Evolutionary conservation across 768 basidiomycete genomes (phyloP), one percentile per base, ranked within the genome.

Genomic region (Termitomyces sp.): DNA sequence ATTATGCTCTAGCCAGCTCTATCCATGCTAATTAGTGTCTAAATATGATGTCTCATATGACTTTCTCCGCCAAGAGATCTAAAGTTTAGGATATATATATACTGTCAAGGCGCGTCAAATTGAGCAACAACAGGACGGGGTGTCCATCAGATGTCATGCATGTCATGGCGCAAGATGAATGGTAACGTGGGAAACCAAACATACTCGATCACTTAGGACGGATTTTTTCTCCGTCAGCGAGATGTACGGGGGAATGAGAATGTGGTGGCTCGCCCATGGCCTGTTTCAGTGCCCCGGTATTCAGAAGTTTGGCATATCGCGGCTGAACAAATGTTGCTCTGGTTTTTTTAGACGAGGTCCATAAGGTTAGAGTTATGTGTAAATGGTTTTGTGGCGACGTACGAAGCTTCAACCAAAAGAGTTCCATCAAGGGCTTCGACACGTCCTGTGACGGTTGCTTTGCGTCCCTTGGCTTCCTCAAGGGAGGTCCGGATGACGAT

Each of bases 261-360:
- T 72, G 64, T 7, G 73, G 70, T 41, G 83, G 82, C 54, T 82
- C 80, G 7, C 93, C 92, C 73, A 94, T 80, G 1, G 83, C 80
- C 61, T 87, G 81, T 56, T 78, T 80, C 1, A 93, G 70, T 3
- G 80, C 77, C 1, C 73, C 74, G 39, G 81, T 80, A 63, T 85
- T 84, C 30, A 97, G 77, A 52, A 94, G 76, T 58, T 87, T 84
- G 2, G 95, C 90, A 66, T 95, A 94, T 58, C 84, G 86, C 1
- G 95, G 95, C 66, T 98, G 93, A 15, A 98, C 84, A 66, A 96
- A 97, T 39, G 88, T 77, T 0, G 84, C 91, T 0, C 91, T 93
- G n/a, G 67, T n/a, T 22, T n/a, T 22, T 22, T 48, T 24, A 13
- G 30, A 51, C 41, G 7, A 31, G 34, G 59, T 58, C 33, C 55